Evolutionary conservation across 129 eudicot species (phyloP), one percentile per base, ranked within the genome.

Genomic region (Saussurea involucrata): DNA sequence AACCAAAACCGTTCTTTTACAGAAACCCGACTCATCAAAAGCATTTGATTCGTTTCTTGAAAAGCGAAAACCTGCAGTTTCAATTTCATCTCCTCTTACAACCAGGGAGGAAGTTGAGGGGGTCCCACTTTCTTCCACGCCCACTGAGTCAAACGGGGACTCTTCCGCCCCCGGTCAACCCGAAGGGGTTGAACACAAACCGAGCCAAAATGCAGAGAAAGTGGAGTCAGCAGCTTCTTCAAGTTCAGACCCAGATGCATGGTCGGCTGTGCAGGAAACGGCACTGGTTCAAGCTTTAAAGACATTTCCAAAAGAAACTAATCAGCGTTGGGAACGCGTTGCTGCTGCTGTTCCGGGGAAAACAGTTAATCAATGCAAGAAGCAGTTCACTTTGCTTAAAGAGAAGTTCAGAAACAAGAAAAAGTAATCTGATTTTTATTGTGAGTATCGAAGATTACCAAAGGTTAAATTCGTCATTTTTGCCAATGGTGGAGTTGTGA

Each of bases 31-130:
- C 69, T 84, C 94, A 13, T 84, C 97, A 3, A 95, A 95, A 84
- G 99, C 97, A 1, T 95, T 95, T 76, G 99, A 95, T 75, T 92
- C 99, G 20, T 95, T 95, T 85, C 99, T 95, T 53, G 99, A 92
- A 80, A 95, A 95, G 72, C 85, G 99, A 78, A 95, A 95, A 84
- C 96, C 96, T 1, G 76, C 96, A 0, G 85, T 68, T 28, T 74
- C 95, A 13, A 95, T 95, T 57, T 82, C 89, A 4, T 95, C 99
- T 40, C 99, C 99, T 8, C 94, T 95, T 65, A 73, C 96, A 57
- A 92, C 99, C 20, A 82, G 99, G 66, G 97, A 88, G 12, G 97
- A 90, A 65, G 85, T 87, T 8, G 87, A 42, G 42, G 95, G 89
- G 21, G 77, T 69, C 6, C 61, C 61, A 17, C 61, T 53, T 36